Conservation (phyloP, 768 basidiomycete species). For the Tylopilus balloui region DNA sequence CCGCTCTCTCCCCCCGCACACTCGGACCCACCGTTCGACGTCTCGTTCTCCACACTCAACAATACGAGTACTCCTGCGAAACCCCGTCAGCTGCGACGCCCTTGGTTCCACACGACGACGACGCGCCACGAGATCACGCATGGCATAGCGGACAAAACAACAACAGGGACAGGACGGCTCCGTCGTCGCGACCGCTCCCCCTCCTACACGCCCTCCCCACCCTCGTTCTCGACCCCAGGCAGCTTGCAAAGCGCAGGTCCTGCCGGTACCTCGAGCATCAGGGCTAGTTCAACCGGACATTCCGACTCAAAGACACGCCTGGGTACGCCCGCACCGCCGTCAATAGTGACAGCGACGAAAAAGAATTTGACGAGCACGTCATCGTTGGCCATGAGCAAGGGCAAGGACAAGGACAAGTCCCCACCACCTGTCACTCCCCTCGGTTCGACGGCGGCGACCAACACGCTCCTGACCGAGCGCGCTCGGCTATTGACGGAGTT, state of each 20-base stretch:
- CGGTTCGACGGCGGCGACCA: slow-evolving; percentile 40
- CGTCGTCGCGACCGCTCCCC: slow-evolving; percentile 10
- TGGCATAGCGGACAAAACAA: too few relatives aligned
- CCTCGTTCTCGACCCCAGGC: slow-evolving; percentile 9
- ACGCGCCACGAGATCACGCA: too few relatives aligned
- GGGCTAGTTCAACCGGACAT: background rate
- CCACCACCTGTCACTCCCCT: too few relatives aligned
- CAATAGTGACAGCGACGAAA: background rate
- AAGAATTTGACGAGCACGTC: background rate
- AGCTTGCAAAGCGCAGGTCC: background rate
- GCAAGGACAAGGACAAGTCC: background rate
- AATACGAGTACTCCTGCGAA: slow-evolving; percentile 30
- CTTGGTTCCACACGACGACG: slow-evolving; percentile 28
- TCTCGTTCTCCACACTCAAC: slow-evolving; percentile 21
- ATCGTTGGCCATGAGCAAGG: background rate
- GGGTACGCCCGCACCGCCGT: background rate
- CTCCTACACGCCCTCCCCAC: slow-evolving; percentile 18
- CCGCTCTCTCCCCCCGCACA: slow-evolving; percentile 5
- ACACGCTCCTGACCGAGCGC: slow-evolving; percentile 54
- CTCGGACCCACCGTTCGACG: slow-evolving; percentile 17
- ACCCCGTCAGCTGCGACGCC: slow-evolving; percentile 5
- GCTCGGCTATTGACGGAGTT: slow-evolving; percentile 52
- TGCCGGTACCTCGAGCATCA: background rate
- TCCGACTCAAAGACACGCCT: background rate
- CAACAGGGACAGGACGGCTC: too few relatives aligned